Evolutionary conservation across 345 rosid species (phyloP), one percentile per base, ranked within the genome.

Genomic region (Salix exigua): DNA sequence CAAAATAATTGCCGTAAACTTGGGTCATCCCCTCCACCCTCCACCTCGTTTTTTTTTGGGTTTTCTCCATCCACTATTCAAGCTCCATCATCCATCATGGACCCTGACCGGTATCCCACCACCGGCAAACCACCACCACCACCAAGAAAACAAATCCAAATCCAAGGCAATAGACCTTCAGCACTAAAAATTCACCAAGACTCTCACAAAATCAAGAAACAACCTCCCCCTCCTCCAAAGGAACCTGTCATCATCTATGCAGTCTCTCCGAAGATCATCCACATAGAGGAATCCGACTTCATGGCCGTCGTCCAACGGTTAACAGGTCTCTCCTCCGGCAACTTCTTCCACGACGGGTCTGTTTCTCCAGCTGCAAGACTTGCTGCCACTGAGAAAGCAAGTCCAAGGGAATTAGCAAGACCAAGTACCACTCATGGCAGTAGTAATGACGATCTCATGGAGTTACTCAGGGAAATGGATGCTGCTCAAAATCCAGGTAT

Each of bases 251-350:
- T 94, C 72, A 94, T 94, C 87, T 94, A 90, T 89, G 80, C 96
- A 33, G 82, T 94, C 60, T 92, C 98, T 0, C 98, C 98, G 0
- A 94, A 94, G 60, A 78, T 87, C 78, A 88, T 94, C 78, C 91
- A 94, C 91, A 87, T 88, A 61, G 84, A 91, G 21, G 87, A 81
- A 30, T 76, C 81, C 33, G 80, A 90, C 46, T 94, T 94, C 89
- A 89, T 88, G 98, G 68, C 91, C 85, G 85, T 91, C 28, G 98
- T 94, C 77, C 98, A 94, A 82, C 88, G 96, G 26, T 92, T 91
- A 81, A 94, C 98, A 6, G 97, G 97, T 1, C 86, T 84, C 61
- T 89, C 97, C 77, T 81, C 96, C 21, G 83, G 66, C 0, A 51
- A 82, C 77, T 88, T 87, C 81, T 73, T 83, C 50, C 38, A 70